phyloP scores from a whole-genome alignment of 2,329 filamentous ascomycete genomes.

The Teratosphaeriaceae sp. region DNA sequence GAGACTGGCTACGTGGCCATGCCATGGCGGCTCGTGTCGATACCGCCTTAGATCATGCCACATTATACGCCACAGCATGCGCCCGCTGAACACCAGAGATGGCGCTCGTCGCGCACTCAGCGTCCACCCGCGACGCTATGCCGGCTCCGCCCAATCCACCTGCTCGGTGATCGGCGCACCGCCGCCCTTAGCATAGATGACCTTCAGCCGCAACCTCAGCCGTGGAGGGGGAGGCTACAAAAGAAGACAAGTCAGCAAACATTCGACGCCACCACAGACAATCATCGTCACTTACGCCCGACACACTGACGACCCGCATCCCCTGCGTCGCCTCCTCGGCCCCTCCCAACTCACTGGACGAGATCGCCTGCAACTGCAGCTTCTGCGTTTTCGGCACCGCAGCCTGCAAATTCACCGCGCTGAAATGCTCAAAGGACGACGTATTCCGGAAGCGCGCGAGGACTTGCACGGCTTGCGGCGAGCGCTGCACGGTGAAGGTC shows the following conservation, averaged over 20 bases:
- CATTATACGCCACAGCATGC: too few relatives aligned
- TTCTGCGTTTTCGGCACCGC: slow-evolving; percentile 97
- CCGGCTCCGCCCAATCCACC: slow-evolving; percentile 90
- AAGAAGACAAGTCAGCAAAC: slow-evolving; percentile 10
- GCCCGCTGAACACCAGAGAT: too few relatives aligned
- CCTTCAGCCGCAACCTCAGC: slow-evolving; percentile 75
- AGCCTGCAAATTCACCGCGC: slow-evolving; percentile 78
- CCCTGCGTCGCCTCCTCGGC: slow-evolving; percentile 81
- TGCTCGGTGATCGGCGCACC: slow-evolving; percentile 74
- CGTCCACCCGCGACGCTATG: too few relatives aligned
- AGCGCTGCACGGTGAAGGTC: slow-evolving; percentile 77
- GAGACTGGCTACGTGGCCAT: too few relatives aligned
- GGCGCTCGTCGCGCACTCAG: too few relatives aligned
- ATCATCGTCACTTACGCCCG: slow-evolving; percentile 92
- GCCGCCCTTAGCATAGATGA: slow-evolving; percentile 68
- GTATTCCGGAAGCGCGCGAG: slow-evolving; percentile 74
- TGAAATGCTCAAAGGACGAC: slow-evolving; percentile 53
- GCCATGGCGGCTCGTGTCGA: too few relatives aligned
- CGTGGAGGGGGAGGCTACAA: slow-evolving; percentile 60
- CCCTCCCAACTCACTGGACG: slow-evolving; percentile 65
- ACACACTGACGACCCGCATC: slow-evolving; percentile 80
- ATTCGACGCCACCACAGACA: too few relatives aligned
- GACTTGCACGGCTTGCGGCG: slow-evolving; percentile 72
- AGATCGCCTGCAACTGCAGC: slow-evolving; percentile 85
- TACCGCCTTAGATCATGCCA: too few relatives aligned